A percentile compares a stretch with the other conserved stretches of the same genome.
phyloP scores from a whole-genome alignment of 1,284 basidiomycete species.

The Xerocomus tenax region DNA sequence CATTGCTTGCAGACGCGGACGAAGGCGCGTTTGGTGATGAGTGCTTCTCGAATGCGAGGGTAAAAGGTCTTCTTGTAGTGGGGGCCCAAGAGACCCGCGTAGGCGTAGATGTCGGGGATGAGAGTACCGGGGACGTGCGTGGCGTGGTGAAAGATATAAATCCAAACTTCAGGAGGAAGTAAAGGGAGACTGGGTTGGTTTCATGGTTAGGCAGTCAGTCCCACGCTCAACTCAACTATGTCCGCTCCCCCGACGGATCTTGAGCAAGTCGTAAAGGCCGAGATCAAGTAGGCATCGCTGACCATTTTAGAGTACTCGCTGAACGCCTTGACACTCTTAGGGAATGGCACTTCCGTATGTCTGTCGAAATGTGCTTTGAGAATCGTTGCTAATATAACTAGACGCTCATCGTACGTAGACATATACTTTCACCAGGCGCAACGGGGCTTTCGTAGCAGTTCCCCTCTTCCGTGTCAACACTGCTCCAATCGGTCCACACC shows the following conservation, averaged over 20 bases:
- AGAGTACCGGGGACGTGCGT: constrained; percentile 26
- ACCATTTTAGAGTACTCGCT: neutral
- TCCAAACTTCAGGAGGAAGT: constrained; percentile 36
- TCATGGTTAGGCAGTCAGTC: neutral
- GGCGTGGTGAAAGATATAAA: constrained; percentile 28
- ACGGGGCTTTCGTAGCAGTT: constrained; percentile 69
- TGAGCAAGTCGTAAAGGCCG: constrained; percentile 50
- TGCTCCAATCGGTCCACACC: constrained; percentile 64
- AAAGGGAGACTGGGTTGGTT: neutral
- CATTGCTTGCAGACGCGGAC: constrained; percentile 36
- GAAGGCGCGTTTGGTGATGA: constrained; percentile 31
- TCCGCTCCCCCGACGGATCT: constrained; percentile 43
- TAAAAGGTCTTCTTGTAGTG: constrained; percentile 6
- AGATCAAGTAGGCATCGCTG: constrained; percentile 49
- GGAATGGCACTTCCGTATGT: constrained; percentile 72
- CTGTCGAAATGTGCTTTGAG: neutral
- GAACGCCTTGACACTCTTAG: constrained; percentile 29
- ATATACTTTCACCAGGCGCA: constrained; percentile 71
- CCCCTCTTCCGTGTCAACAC: constrained; percentile 63
- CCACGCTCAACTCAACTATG: no score
- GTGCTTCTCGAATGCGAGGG: constrained; percentile 11
- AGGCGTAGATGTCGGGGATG: constrained; percentile 22
- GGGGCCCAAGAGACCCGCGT: constrained; percentile 13
- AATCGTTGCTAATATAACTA: constrained; percentile 1
- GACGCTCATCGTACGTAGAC: constrained; percentile 36